These are phyloP conservation scores for Penicillium brasilianum DNA, from an alignment of 2,329 filamentous ascomycete genomes.

Conservation along the genomic window DNA sequence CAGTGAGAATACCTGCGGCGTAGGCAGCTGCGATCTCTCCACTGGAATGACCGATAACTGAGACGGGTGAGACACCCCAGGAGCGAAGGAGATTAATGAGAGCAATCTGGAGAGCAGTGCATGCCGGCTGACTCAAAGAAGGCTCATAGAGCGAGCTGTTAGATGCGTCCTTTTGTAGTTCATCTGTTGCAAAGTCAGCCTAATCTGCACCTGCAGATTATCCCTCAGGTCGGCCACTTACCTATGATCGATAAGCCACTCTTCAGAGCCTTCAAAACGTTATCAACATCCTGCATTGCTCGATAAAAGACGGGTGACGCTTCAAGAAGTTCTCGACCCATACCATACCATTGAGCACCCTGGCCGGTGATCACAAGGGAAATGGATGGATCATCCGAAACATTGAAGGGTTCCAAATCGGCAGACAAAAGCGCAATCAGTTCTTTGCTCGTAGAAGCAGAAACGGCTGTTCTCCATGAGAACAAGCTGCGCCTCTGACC, in stretches of 20 bases:
- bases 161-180: slow-evolving; percentile 26
- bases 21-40: slow-evolving; percentile 43
- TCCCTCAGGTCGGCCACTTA: slow-evolving; percentile 10
- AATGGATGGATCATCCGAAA: slow-evolving; percentile 27
- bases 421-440: slow-evolving; percentile 21
- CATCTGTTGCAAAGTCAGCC: slow-evolving; percentile 23
- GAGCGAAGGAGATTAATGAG: slow-evolving; percentile 36
- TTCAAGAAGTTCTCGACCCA: slow-evolving; percentile 39
- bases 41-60: slow-evolving; percentile 39
- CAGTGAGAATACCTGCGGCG: slow-evolving; percentile 31
- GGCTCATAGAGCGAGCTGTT: slow-evolving; percentile 31
- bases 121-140: slow-evolving; percentile 39
- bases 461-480: slow-evolving; percentile 29
- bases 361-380: slow-evolving; percentile 46
- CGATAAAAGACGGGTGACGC: slow-evolving; percentile 30
- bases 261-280: slow-evolving; percentile 25
- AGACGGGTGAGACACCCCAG: slow-evolving; percentile 32
- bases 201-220: neutral
- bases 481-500: slow-evolving; percentile 29
- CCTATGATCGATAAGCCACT: slow-evolving; percentile 33
- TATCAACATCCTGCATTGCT: slow-evolving; percentile 26
- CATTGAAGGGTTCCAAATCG: slow-evolving; percentile 23
- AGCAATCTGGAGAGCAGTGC: slow-evolving; percentile 39
- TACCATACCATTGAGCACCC: slow-evolving; percentile 43
- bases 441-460: slow-evolving; percentile 20